Evolutionary conservation across 371 early-diverging fungal species (phyloP), one percentile per base, ranked within the genome.

Genomic region (Mucor plumbeus): DNA sequence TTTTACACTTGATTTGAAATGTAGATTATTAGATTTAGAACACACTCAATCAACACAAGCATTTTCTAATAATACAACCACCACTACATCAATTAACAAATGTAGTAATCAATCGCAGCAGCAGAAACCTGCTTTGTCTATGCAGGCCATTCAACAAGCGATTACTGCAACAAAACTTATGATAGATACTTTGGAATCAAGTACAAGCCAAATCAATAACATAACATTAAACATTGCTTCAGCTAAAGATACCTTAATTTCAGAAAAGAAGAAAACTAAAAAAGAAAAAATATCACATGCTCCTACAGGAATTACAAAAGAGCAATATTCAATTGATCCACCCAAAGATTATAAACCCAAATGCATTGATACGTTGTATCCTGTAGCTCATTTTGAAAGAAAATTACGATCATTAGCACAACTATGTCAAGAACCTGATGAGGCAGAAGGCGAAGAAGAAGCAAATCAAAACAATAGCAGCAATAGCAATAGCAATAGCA

Each of bases 1-100:
- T 43, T 87, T 87, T 71, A 74, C 74, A 13, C 69, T 80, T 33
- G 87, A 87, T 40, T 74, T 85, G 10, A 84, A 85, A 39, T 76
- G 73, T 44, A 69, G 83, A 34, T 65, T 87, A 15, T 67, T 83
- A 15, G 86, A 87, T 68, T 61, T 87, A 53, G 78, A 87, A 35
- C 76, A 81, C 44, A 87, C 87, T 41, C 77, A 84, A 62, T 31
- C 50, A 5, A 59, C 17, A 26, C 53, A 53, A 53, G 53, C 53
- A 53, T 53, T 53, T 53, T 53, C 53, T 53, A 21, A 31, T 5
- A 53, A 53, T 13, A 31, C 47, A 47, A 47, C 8, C 47, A 26
- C 26, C 26, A 26, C 38, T 38, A 9, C 38, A 7, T 38, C 38
- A 38, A 38, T 3, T 38, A 53, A 10, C 3, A 7, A 26, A 21